A percentile compares a stretch with the other conserved stretches of the same genome.
Evolutionary conservation across 768 basidiomycete species (phyloP).

Genomic region (Suillus paluster): DNA sequence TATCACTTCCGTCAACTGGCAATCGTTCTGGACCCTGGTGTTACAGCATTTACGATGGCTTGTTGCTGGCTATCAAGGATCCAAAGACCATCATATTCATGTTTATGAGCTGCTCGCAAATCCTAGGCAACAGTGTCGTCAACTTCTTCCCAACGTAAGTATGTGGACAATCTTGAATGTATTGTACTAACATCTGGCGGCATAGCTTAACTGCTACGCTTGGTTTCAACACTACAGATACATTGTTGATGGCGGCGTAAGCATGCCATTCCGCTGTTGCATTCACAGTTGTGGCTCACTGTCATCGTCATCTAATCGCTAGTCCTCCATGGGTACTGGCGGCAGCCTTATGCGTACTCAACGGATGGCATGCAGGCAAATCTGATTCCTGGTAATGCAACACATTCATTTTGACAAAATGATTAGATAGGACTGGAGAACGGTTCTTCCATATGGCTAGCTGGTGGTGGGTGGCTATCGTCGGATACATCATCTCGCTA

Average conservation of each 20-base stretch:
- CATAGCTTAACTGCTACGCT: slow-evolving; percentile 59
- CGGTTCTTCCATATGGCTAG: slow-evolving; percentile 63
- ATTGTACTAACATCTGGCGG: not conserved
- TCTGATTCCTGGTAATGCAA: slow-evolving; percentile 5
- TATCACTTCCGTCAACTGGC: not conserved
- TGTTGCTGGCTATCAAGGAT: slow-evolving; percentile 61
- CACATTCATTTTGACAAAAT: not conserved
- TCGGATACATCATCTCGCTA: slow-evolving; percentile 63
- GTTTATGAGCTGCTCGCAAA: slow-evolving; percentile 52
- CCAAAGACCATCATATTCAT: slow-evolving; percentile 58
- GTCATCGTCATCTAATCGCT: not conserved
- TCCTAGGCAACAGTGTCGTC: slow-evolving; percentile 61
- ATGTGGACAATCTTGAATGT: not conserved
- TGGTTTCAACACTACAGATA: slow-evolving; percentile 62
- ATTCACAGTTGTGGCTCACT: not conserved
- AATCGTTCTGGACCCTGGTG: too few species aligned
- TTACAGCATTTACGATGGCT: slow-evolving; percentile 50
- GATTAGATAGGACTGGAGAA: slow-evolving; percentile 60
- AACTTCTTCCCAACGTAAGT: slow-evolving; percentile 62
- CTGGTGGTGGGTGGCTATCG: slow-evolving; percentile 62
- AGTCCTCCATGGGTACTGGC: slow-evolving; percentile 71
- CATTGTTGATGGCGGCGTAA: slow-evolving; percentile 62
- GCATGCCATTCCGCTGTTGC: slow-evolving; percentile 24
- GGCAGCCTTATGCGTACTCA: slow-evolving; percentile 50
- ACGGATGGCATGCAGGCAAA: slow-evolving; percentile 59